Conservation (phyloP, 768 basidiomycete species). For the Mycena venus region DNA sequence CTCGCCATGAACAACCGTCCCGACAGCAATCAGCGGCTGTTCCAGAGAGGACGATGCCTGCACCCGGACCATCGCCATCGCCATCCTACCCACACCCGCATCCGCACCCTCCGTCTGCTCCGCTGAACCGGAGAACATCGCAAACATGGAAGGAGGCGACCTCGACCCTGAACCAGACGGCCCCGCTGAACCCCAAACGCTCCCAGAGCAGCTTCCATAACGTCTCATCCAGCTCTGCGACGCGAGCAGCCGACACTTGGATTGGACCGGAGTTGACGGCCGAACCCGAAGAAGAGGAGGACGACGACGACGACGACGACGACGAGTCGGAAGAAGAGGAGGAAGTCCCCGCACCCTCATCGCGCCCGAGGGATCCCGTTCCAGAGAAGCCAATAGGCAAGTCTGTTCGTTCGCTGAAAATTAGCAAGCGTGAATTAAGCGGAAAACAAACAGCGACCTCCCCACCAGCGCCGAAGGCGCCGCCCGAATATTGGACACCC, state of each 20-base stretch:
- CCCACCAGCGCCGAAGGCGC: constrained; percentile 11
- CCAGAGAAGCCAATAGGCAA: constrained; percentile 9
- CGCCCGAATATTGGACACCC: constrained; percentile 22
- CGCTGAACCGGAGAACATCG: not conserved
- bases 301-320: no score
- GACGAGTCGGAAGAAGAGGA: constrained; percentile 12
- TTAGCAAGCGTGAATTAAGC: not conserved
- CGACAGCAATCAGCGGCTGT: not conserved
- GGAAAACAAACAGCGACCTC: constrained; percentile 1
- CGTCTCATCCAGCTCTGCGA: not conserved
- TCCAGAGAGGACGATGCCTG: not conserved
- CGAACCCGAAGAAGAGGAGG: constrained; percentile 14
- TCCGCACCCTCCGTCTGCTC: not conserved
- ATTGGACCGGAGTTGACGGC: not conserved
- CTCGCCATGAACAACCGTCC: not conserved
- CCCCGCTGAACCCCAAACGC: not conserved
- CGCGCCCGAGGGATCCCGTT: not conserved
- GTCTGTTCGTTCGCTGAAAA: not conserved
- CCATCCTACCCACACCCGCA: not conserved
- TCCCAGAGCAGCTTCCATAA: constrained; percentile 3
- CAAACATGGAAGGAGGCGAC: constrained; percentile 6
- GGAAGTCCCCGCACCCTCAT: not conserved
- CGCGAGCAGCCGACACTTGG: not conserved
- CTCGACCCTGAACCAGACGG: not conserved
- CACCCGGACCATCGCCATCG: not conserved